phyloP scores from a whole-genome alignment of 441 rosid species.

The Adansonia grandidieri region DNA sequence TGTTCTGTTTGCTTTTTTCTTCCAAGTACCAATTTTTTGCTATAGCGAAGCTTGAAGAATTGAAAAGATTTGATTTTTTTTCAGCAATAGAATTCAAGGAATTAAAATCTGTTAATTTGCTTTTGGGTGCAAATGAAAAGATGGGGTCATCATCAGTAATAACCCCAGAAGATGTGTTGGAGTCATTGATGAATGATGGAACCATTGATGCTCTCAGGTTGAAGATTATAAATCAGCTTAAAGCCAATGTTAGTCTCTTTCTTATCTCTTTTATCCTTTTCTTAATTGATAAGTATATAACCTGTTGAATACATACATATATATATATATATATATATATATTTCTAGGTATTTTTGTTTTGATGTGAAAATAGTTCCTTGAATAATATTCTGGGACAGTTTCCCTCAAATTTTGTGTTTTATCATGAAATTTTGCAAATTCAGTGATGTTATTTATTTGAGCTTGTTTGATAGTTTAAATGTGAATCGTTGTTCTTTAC shows the following conservation, averaged over 20 bases:
- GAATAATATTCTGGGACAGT: background rate
- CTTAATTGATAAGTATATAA: background rate
- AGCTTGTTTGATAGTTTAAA: background rate
- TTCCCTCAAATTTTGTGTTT: background rate
- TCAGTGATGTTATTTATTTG: background rate
- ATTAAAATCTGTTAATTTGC: background rate
- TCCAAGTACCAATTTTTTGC: background rate
- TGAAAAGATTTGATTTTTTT: conserved; percentile 3
- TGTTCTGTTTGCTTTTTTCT: background rate
- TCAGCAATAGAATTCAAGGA: background rate
- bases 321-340: too few species aligned
- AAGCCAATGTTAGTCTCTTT: conserved; percentile 70
- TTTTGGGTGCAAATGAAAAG: conserved; percentile 13
- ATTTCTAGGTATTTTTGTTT: background rate
- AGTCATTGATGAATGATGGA: conserved; percentile 96
- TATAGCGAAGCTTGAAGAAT: background rate
- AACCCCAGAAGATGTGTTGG: conserved; percentile 88
- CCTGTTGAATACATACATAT: background rate
- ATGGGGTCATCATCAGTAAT: conserved; percentile 79
- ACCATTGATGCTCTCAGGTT: conserved; percentile 88
- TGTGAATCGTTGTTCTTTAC: background rate
- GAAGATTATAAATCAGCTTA: conserved; percentile 93
- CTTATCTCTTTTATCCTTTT: background rate
- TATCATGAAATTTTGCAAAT: background rate
- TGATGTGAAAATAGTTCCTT: background rate